Evolutionary conservation across 441 rosid species (phyloP).

Genomic region (Gossypium trilobum): DNA sequence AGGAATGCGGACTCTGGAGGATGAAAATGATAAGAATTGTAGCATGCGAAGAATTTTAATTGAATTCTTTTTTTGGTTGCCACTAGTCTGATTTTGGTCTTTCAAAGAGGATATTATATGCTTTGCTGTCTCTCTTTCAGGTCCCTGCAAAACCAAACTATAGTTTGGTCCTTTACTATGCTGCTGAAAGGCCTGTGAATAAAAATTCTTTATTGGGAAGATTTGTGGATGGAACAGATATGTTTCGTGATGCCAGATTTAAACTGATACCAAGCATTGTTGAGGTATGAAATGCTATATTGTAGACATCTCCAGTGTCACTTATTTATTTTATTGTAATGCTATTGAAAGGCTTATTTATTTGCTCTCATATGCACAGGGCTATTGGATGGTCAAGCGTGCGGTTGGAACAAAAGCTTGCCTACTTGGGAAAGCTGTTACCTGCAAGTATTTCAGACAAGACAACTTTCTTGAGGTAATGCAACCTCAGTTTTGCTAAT

Average conservation of each 20-base stretch:
- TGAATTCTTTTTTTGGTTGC: not conserved
- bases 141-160: constrained; percentile 72
- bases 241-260: constrained; percentile 63
- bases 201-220: constrained; percentile 54
- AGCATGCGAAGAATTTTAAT: not conserved
- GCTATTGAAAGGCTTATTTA: not conserved
- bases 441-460: constrained; percentile 83
- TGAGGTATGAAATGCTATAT: constrained; percentile 25
- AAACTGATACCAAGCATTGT: constrained; percentile 65
- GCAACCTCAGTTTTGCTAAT: not conserved
- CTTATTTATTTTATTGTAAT: not conserved
- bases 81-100: constrained; percentile 8
- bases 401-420: constrained; percentile 67
- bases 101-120: constrained; percentile 3
- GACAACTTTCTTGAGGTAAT: constrained; percentile 88
- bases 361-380: constrained; percentile 26
- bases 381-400: constrained; percentile 86
- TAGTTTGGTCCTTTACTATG: constrained; percentile 65
- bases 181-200: constrained; percentile 54
- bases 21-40: constrained; percentile 2
- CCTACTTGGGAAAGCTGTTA: constrained; percentile 78
- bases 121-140: constrained; percentile 30
- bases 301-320: not conserved
- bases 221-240: constrained; percentile 59
- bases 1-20: not conserved